Percentiles rank a stretch among this genome's conserved stretches.
These are phyloP conservation scores for Exophiala bonariae DNA, from an alignment of 2,329 filamentous ascomycete genomes.

Conservation along the genomic window DNA sequence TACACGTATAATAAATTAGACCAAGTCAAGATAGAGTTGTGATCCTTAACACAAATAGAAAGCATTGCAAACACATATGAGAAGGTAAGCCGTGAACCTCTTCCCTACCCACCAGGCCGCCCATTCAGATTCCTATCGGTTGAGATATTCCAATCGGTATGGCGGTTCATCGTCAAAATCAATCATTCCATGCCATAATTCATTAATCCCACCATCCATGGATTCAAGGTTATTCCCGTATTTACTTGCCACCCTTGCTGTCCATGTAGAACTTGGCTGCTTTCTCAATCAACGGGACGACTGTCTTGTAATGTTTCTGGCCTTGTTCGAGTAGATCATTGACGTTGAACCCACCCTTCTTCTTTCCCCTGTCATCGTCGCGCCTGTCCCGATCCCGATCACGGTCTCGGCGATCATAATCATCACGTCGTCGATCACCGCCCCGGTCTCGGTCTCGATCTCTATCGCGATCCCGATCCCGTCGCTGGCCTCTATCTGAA, in stretches of 20 bases:
- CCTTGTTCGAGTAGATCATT: slow-evolving; percentile 25
- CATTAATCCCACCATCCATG: too few relatives aligned
- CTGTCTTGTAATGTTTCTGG: slow-evolving; percentile 29
- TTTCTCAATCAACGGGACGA: slow-evolving; percentile 23
- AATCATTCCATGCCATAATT: too few relatives aligned
- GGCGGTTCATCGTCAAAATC: too few relatives aligned
- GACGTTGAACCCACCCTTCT: slow-evolving; percentile 22
- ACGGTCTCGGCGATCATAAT: slow-evolving; percentile 2
- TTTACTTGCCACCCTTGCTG: slow-evolving; percentile 24
- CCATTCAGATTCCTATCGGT: too few relatives aligned
- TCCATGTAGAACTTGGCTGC: slow-evolving; percentile 29
- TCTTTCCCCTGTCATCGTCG: slow-evolving; percentile 14
- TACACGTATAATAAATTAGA: too few relatives aligned
- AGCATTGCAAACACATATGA: too few relatives aligned
- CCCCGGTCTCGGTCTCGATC: slow-evolving; percentile 19
- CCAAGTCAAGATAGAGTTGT: too few relatives aligned
- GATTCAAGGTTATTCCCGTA: too few relatives aligned
- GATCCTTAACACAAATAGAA: too few relatives aligned
- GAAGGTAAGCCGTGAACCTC: too few relatives aligned
- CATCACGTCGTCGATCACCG: neutral
- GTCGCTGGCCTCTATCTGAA: slow-evolving; percentile 20
- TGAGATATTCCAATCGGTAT: too few relatives aligned
- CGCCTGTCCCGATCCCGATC: slow-evolving; percentile 18
- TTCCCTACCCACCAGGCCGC: too few relatives aligned
- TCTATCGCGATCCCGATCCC: slow-evolving; percentile 18